A percentile compares a stretch with the other conserved stretches of the same genome.
Evolutionary conservation across 2,329 filamentous ascomycete genomes (phyloP).

Genomic region (Nothomitra cinnamomea): DNA sequence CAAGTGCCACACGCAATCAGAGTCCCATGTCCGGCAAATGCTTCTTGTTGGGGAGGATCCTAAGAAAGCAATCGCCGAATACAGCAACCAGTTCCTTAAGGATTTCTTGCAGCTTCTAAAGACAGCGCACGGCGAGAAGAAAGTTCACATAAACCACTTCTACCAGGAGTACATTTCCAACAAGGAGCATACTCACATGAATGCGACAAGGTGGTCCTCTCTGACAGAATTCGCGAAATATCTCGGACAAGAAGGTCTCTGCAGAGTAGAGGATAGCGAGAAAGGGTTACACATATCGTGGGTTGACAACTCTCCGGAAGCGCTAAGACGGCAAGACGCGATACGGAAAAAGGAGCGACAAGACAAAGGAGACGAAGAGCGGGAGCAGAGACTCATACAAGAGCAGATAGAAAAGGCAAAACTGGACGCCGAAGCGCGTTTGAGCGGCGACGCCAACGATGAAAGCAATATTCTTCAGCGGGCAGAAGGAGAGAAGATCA

Average conservation of each 20-base stretch:
- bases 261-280: slow-evolving; percentile 74
- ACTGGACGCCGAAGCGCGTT: slow-evolving; percentile 34
- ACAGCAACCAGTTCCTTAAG: slow-evolving; percentile 60
- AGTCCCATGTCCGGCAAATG: slow-evolving; percentile 82
- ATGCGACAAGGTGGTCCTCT: slow-evolving; percentile 74
- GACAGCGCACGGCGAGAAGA: slow-evolving; percentile 81
- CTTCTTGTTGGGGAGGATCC: slow-evolving; percentile 74
- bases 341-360: slow-evolving; percentile 68
- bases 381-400: slow-evolving; percentile 66
- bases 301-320: slow-evolving; percentile 84
- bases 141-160: slow-evolving; percentile 76
- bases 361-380: slow-evolving; percentile 79
- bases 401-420: slow-evolving; percentile 70
- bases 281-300: slow-evolving; percentile 78
- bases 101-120: slow-evolving; percentile 64
- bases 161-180: slow-evolving; percentile 88
- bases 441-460: slow-evolving; percentile 25
- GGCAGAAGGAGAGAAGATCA: slow-evolving; percentile 60
- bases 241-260: slow-evolving; percentile 72
- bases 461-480: slow-evolving; percentile 34
- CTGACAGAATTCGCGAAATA: slow-evolving; percentile 83
- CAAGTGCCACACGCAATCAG: slow-evolving; percentile 72
- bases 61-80: slow-evolving; percentile 68
- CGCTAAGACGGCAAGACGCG: slow-evolving; percentile 62
- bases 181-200: slow-evolving; percentile 85